Evolutionary conservation across 805 yeast genomes (phyloP).

Genomic region (Myxozyma neglecta): DNA sequence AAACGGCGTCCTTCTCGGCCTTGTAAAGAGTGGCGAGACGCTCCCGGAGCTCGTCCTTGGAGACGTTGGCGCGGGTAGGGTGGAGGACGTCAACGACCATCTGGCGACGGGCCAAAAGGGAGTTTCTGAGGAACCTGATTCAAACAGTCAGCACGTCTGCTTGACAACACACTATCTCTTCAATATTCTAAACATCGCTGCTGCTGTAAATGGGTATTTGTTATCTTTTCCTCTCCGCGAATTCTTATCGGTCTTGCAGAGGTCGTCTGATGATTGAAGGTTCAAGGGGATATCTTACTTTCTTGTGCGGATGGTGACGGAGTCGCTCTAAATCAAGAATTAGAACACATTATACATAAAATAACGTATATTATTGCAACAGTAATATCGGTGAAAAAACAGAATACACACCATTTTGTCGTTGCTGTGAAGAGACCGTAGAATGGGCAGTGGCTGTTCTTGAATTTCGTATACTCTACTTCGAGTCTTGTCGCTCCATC

Average conservation of each 20-base stretch:
- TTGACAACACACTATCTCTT: neutral
- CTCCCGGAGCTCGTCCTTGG: conserved; percentile 99
- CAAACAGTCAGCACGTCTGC: neutral
- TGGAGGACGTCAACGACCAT: conserved; percentile 99
- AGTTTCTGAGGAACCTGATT: conserved; percentile 84
- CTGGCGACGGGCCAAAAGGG: conserved; percentile 98
- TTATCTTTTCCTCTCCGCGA: neutral
- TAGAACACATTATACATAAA: neutral
- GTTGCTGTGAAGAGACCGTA: conserved; percentile 5
- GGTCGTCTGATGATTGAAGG: neutral
- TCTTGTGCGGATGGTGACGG: conserved; percentile 99
- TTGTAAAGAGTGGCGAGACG: conserved; percentile 84
- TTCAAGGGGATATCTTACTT: conserved; percentile 46
- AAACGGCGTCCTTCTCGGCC: conserved; percentile 88
- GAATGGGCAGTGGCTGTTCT: conserved; percentile 5
- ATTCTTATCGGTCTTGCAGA: neutral
- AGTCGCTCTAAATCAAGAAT: conserved; percentile 54
- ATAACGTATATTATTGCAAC: neutral
- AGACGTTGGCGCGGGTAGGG: conserved; percentile 98
- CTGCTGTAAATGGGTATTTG: neutral
- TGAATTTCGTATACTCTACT: neutral
- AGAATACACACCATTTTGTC: conserved; percentile 20
- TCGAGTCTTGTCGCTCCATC: neutral
- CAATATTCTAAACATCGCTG: neutral
- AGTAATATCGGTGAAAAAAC: neutral